Percentiles rank a stretch among this genome's conserved stretches.
Conservation (phyloP, 257 asterid genomes). For the Cynanchum wilfordii region DNA sequence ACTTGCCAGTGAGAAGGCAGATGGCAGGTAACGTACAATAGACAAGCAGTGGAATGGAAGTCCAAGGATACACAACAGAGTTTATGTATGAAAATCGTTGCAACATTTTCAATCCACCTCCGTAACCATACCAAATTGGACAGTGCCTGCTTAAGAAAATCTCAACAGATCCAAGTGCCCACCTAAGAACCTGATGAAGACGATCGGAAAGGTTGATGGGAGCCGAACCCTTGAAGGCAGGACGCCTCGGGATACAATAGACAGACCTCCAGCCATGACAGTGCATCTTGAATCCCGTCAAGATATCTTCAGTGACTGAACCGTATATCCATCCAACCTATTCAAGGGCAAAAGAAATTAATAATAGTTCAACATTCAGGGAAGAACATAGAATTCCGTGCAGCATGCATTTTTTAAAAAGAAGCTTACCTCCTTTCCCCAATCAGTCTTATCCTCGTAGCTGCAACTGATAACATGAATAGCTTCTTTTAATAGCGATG, state of each 20-base stretch:
- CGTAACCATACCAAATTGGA: slow-evolving; percentile 91
- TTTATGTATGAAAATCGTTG: slow-evolving; percentile 78
- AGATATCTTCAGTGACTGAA: slow-evolving; percentile 87
- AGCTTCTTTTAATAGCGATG: slow-evolving; percentile 63
- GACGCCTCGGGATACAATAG: slow-evolving; percentile 76
- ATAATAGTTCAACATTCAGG: too few species aligned
- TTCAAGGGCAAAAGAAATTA: background rate
- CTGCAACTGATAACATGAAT: slow-evolving; percentile 95
- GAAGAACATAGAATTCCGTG: background rate
- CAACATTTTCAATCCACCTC: slow-evolving; percentile 80
- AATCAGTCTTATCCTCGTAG: slow-evolving; percentile 89
- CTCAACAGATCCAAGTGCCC: slow-evolving; percentile 98
- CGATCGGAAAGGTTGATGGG: slow-evolving; percentile 90
- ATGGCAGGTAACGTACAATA: slow-evolving; percentile 91
- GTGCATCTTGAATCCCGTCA: slow-evolving; percentile 96
- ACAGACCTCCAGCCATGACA: slow-evolving; percentile 97
- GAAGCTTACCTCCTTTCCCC: slow-evolving; percentile 83
- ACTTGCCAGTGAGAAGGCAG: slow-evolving; percentile 88
- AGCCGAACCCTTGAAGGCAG: slow-evolving; percentile 89
- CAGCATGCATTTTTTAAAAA: background rate
- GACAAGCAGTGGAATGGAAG: slow-evolving; percentile 77
- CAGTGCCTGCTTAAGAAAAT: slow-evolving; percentile 86
- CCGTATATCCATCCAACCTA: slow-evolving; percentile 99
- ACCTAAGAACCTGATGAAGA: slow-evolving; percentile 89
- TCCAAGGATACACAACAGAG: slow-evolving; percentile 87